Conservation (phyloP, 108 stramenopile genomes). For the Conticribra weissflogii region DNA sequence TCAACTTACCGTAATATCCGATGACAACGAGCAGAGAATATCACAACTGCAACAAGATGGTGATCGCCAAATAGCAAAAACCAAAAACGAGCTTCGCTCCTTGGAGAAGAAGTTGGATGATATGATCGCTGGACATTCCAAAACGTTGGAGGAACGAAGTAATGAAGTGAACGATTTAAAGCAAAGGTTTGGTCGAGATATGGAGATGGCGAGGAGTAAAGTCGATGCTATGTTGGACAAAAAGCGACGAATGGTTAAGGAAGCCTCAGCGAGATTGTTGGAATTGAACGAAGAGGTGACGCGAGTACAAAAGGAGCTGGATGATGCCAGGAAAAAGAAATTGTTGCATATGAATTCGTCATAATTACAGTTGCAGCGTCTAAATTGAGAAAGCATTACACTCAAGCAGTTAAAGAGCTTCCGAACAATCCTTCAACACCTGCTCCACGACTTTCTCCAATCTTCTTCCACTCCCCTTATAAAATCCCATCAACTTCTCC, state of each 20-base stretch:
- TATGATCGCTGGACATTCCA: slow-evolving; percentile 14
- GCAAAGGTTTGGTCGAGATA: slow-evolving; percentile 8
- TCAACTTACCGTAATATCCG: background rate
- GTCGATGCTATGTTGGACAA: slow-evolving; percentile 14
- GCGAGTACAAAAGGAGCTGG: slow-evolving; percentile 4
- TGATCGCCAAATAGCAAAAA: slow-evolving; percentile 3
- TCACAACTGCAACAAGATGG: slow-evolving; percentile 14
- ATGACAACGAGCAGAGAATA: slow-evolving; percentile 10
- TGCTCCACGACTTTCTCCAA: slow-evolving; percentile 52
- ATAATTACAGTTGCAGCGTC: too few species aligned
- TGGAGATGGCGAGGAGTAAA: slow-evolving; percentile 22
- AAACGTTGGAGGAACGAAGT: background rate
- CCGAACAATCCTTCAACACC: slow-evolving; percentile 47
- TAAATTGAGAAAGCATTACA: background rate
- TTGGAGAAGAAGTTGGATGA: slow-evolving; percentile 18
- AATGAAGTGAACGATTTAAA: slow-evolving; percentile 26
- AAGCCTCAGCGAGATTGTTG: slow-evolving; percentile 10
- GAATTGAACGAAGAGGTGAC: background rate
- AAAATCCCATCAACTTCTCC: slow-evolving; percentile 55
- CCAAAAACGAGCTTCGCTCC: slow-evolving; percentile 4
- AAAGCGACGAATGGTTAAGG: slow-evolving; percentile 8
- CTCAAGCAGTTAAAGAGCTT: slow-evolving; percentile 5
- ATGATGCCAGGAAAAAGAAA: slow-evolving; percentile 26
- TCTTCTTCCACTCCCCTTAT: slow-evolving; percentile 50
- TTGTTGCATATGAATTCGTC: too few species aligned